Conservation (phyloP, 164 flowering plant species). For the Sedum album region DNA sequence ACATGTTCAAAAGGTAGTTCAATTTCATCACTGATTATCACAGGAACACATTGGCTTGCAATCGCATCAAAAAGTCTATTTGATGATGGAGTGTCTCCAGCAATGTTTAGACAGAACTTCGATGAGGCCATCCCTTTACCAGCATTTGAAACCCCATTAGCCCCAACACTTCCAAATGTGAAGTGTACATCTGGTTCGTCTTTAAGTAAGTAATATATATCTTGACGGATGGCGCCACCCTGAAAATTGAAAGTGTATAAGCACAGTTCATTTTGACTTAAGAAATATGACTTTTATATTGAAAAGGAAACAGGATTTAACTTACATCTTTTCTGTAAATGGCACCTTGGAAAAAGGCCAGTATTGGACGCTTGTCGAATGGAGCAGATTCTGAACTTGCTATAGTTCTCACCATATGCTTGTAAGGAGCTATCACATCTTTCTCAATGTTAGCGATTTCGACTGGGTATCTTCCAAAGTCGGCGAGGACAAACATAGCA, state of each 20-base stretch:
- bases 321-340: conserved; percentile 94
- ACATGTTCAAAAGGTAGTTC: conserved; percentile 92
- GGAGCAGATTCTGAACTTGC: conserved; percentile 30
- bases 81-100: conserved; percentile 93
- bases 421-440: conserved; percentile 88
- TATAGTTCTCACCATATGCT: conserved; percentile 50
- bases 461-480: conserved; percentile 77
- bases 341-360: conserved; percentile 81
- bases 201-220: conserved; percentile 76
- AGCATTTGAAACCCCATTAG: conserved; percentile 48
- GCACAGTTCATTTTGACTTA: not conserved
- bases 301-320: conserved; percentile 8
- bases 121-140: conserved; percentile 79
- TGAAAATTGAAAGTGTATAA: conserved; percentile 14
- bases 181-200: conserved; percentile 85
- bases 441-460: conserved; percentile 62
- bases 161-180: conserved; percentile 55
- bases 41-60: conserved; percentile 81
- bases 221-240: conserved; percentile 86
- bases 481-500: conserved; percentile 86
- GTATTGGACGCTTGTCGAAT: conserved; percentile 43
- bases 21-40: conserved; percentile 80
- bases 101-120: conserved; percentile 81
- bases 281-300: not conserved
- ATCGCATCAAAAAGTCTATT: conserved; percentile 91